phyloP scores from a whole-genome alignment of 108 stramenopile genomes.

The Mediolabrus comicus region DNA sequence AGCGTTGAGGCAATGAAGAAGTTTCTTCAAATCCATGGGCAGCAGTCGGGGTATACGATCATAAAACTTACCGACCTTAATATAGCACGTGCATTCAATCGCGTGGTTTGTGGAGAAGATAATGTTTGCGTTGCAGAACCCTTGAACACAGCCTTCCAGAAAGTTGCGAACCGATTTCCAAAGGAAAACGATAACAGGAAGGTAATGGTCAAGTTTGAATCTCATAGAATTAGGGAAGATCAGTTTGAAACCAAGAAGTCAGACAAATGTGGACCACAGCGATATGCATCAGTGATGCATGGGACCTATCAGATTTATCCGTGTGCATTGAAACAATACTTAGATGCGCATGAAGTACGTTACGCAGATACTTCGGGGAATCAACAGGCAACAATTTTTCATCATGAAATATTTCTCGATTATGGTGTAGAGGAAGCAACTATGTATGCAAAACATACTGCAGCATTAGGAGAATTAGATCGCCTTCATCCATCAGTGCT shows the following conservation, averaged over 20 bases:
- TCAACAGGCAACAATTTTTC: conserved; percentile 5
- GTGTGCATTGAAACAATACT: not conserved
- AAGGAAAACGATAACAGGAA: not conserved
- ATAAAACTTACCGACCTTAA: conserved; percentile 5
- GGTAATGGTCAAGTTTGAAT: conserved; percentile 5
- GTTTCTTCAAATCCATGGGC: conserved; percentile 1
- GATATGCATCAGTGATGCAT: not conserved
- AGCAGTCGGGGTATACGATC: not conserved
- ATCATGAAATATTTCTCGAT: conserved; percentile 21
- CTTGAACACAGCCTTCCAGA: conserved; percentile 1
- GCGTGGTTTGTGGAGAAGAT: conserved; percentile 1
- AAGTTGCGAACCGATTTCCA: not conserved
- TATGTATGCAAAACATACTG: conserved; percentile 18
- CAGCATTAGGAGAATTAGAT: conserved; percentile 14
- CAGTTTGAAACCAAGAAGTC: conserved; percentile 4
- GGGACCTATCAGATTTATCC: conserved; percentile 4
- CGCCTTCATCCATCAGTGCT: conserved; percentile 12
- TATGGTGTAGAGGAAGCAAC: conserved; percentile 25
- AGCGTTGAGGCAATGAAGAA: conserved; percentile 9
- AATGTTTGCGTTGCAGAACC: not conserved
- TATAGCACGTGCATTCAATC: conserved; percentile 5
- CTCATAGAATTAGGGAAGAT: conserved; percentile 4
- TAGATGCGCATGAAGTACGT: conserved; percentile 3
- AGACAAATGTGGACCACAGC: not conserved
- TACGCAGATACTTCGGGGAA: not conserved